Conservation (phyloP, 495 filamentous ascomycete species). For the Neurospora sp. region DNA sequence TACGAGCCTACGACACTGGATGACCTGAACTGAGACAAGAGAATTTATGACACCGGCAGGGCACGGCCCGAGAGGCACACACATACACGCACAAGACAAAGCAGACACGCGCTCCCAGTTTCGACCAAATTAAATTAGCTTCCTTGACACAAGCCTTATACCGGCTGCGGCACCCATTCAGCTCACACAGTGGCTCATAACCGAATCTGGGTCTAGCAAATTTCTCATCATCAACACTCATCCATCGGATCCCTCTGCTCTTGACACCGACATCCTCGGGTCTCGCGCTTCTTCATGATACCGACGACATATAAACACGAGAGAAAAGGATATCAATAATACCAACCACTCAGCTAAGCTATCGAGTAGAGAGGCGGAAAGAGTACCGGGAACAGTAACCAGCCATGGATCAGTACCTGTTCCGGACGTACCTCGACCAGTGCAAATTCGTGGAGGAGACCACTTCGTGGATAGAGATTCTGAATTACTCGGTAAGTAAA, state of each 20-base stretch:
- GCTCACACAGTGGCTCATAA: not conserved
- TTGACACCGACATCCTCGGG: not conserved
- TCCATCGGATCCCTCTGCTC: not conserved
- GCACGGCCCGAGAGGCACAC: not conserved
- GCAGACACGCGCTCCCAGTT: not conserved
- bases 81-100: not conserved
- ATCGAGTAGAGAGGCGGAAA: not conserved
- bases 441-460: slow-evolving; percentile 35
- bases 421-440: slow-evolving; percentile 29
- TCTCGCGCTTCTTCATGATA: not conserved
- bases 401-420: slow-evolving; percentile 47
- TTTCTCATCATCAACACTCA: not conserved
- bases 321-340: not conserved
- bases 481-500: slow-evolving; percentile 42
- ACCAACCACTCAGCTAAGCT: not conserved
- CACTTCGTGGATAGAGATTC: slow-evolving; percentile 44
- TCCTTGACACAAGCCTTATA: not conserved
- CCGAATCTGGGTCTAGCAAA: not conserved
- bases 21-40: not conserved
- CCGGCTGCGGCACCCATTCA: not conserved
- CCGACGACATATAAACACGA: not conserved
- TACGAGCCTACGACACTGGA: not conserved
- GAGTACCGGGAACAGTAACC: not conserved
- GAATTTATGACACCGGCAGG: not conserved
- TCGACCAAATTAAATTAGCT: not conserved